These are phyloP conservation scores for Solanum arcanum DNA, from an alignment of 257 asterid species.

Conservation along the genomic window DNA sequence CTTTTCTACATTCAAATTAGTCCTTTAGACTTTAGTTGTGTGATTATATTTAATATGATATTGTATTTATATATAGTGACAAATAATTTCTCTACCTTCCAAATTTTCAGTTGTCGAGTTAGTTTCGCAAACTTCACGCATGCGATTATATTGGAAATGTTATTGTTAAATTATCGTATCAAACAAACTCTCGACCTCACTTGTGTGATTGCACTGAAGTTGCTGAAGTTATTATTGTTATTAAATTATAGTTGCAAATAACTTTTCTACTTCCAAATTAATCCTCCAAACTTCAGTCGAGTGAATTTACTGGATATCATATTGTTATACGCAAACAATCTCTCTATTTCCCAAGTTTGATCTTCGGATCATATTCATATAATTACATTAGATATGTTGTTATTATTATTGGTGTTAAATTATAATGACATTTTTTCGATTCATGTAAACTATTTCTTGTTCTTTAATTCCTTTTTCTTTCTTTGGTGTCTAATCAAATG, in stretches of 20 bases:
- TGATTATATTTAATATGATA: too few relatives aligned
- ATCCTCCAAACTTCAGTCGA: too few relatives aligned
- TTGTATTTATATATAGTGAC: not conserved
- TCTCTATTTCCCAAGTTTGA: rapidly evolving
- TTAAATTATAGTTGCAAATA: not conserved
- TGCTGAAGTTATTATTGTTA: not conserved
- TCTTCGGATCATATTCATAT: rapidly evolving
- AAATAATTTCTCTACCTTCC: rapidly evolving
- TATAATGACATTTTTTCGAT: not conserved
- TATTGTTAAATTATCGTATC: too few relatives aligned
- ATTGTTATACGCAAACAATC: not conserved
- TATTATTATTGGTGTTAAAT: not conserved
- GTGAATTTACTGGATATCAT: not conserved
- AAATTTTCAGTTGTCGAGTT: not conserved
- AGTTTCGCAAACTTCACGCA: too few relatives aligned
- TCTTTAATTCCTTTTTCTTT: not conserved
- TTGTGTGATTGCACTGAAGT: not conserved
- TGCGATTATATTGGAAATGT: too few relatives aligned
- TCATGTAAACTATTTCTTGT: not conserved
- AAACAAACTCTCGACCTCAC: too few relatives aligned
- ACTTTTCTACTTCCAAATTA: not conserved
- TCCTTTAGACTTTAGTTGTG: rapidly evolving
- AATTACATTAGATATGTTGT: rapidly evolving
- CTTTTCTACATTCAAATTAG: not conserved
- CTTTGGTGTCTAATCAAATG: not conserved